Base-by-base conservation (phyloP, 1,284 basidiomycete genomes). In the Puccinia sorghi region DNA sequence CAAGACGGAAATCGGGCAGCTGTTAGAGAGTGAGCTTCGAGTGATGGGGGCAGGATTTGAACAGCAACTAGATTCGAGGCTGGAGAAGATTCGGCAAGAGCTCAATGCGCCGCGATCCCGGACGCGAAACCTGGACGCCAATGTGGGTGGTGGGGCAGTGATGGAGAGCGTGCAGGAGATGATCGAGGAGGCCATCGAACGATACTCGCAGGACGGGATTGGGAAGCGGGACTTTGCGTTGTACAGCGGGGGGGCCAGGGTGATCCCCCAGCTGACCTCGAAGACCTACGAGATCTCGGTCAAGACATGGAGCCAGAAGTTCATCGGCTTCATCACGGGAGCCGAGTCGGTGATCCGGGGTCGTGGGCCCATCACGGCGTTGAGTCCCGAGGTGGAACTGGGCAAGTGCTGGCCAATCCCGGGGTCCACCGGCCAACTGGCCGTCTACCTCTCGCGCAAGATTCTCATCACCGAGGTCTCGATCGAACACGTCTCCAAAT, bases 351-450 rank as follows among this genome's bases (percentile, higher is more conserved):
- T 75, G 5, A 88, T 90, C 5, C 86, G 90, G 66, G 94, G 93
- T 20, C 89, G 90, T 12, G 89, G 92, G 0, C 93, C 96, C 0
- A 89, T 93, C 61, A 91, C 89, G 0, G 93, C 93, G 0, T 86
- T 98, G 22, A 91, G 94, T 83, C 91, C 92, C 79, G 92, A 94
- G 80, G 87, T 87, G 32, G 88, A 90, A 74, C 89, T 90, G 32
- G 95, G 96, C 1, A 89, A 91, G 80, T 99, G 95, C 85, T 99
- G 95, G 95, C 92, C 96, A 1, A 93, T 98, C 85, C 86, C 86
- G 2, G 94, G 94, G 0, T 83, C 86, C 7, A 84, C 88, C 64
- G 96, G 94, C 3, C 90, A 92, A 82, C 86, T 98, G 1, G 94
- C 92, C 5, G 90, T 99, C 57, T 87, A 88, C 67, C 89, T 98